Evolutionary conservation across 352 stramenopile species (phyloP).

Genomic region (Globisporangium lucens): DNA sequence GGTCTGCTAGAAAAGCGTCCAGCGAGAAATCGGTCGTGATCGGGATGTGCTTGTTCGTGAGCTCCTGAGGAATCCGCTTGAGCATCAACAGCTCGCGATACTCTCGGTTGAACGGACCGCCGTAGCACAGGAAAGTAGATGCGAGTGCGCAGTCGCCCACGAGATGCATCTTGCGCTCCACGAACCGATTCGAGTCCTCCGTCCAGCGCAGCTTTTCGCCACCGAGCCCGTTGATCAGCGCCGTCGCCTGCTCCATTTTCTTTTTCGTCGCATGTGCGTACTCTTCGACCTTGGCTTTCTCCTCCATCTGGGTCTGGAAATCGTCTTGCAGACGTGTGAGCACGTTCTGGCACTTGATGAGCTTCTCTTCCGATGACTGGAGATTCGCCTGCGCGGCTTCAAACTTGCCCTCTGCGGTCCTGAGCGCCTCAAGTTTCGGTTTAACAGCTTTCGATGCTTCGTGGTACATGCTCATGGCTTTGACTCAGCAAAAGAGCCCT

Average conservation of each 20-base stretch:
- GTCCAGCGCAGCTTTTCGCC: slow-evolving; percentile 88
- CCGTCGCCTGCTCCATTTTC: slow-evolving; percentile 90
- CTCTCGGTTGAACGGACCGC: slow-evolving; percentile 88
- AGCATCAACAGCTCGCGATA: slow-evolving; percentile 64
- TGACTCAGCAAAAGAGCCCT: slow-evolving; percentile 88
- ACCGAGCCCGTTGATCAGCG: slow-evolving; percentile 82
- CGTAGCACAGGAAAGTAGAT: slow-evolving; percentile 88
- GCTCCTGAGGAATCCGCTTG: slow-evolving; percentile 62
- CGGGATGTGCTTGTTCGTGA: slow-evolving; percentile 65
- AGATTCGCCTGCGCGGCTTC: slow-evolving; percentile 79
- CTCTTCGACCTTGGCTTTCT: slow-evolving; percentile 86
- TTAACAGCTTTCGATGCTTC: slow-evolving; percentile 92
- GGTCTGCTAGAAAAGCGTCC: slow-evolving; percentile 72
- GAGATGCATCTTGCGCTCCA: slow-evolving; percentile 74
- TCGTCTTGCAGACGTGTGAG: slow-evolving; percentile 71
- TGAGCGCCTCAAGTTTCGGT: slow-evolving; percentile 90
- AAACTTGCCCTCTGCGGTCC: slow-evolving; percentile 83
- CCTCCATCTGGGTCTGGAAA: slow-evolving; percentile 88
- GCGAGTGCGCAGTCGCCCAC: slow-evolving; percentile 86
- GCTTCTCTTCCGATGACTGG: slow-evolving; percentile 64
- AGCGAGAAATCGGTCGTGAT: slow-evolving; percentile 59
- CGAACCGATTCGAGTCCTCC: slow-evolving; percentile 85
- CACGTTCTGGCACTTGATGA: slow-evolving; percentile 61
- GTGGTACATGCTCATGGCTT: slow-evolving; percentile 91
- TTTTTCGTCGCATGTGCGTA: slow-evolving; percentile 78